Conservation (phyloP, 305 asterid genomes). For the Solanum hybrid region DNA sequence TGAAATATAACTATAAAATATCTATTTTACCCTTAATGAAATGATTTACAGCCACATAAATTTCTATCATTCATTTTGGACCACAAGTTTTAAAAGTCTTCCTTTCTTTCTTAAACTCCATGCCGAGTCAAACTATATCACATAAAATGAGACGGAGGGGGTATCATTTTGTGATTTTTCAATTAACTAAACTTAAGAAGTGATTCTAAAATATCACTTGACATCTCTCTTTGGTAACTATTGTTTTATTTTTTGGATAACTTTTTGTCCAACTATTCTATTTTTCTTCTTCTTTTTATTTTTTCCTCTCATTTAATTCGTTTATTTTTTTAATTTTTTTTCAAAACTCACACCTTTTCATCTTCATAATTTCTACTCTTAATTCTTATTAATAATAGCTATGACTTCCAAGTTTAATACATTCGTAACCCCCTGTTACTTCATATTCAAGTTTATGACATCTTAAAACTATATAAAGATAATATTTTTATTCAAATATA, state of each 20-base stretch:
- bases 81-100: no score
- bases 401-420: neutral
- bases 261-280: neutral
- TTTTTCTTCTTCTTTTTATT: neutral
- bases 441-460: neutral
- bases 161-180: neutral
- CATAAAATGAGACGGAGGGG: no score
- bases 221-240: neutral
- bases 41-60: no score
- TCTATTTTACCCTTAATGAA: no score
- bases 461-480: no score
- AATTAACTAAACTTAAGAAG: neutral
- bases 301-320: neutral
- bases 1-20: no score
- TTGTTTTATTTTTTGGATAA: neutral
- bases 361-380: neutral
- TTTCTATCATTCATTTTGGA: no score
- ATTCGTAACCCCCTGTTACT: neutral
- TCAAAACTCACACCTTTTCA: neutral
- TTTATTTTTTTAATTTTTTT: no score
- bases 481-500: neutral
- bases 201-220: neutral
- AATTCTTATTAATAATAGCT: neutral
- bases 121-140: no score
- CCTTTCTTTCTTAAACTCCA: no score